phyloP scores from a whole-genome alignment of 306 rosid genomes.

The Canavalia ensiformis region DNA sequence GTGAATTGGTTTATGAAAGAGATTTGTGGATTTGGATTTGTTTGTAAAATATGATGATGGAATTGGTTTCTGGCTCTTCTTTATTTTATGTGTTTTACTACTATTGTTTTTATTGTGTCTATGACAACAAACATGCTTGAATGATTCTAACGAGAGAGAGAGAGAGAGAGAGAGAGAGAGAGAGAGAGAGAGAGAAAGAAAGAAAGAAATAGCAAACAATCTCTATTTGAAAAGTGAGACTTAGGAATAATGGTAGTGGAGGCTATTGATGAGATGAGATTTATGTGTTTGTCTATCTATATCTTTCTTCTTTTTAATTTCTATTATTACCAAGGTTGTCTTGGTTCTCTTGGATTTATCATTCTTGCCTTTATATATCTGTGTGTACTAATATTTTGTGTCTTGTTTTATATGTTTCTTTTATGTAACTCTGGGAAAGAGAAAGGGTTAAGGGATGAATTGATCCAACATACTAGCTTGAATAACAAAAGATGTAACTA shows the following conservation, averaged over 20 bases:
- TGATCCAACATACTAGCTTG: not conserved
- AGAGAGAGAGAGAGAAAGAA: not conserved
- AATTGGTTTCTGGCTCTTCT: conserved; percentile 78
- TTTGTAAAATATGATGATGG: conserved; percentile 59
- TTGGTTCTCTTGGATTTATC: conserved; percentile 8
- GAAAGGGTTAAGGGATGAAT: not conserved
- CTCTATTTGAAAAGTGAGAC: conserved; percentile 3
- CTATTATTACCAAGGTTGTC: not conserved
- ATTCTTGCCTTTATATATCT: not conserved
- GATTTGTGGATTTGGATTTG: conserved; percentile 72
- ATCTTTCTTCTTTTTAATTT: not conserved
- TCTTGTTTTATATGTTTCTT: not conserved
- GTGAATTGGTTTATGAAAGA: conserved; percentile 72
- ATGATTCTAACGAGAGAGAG: not conserved
- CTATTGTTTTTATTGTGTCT: conserved; percentile 38
- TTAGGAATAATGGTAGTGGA: not conserved
- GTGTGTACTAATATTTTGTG: not conserved
- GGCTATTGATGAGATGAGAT: conserved; percentile 4
- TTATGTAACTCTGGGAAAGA: not conserved
- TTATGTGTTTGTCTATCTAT: not conserved
- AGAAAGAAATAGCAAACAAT: not conserved
- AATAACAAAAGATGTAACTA: not conserved
- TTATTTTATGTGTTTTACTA: conserved; percentile 63
- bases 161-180: conserved; percentile 9
- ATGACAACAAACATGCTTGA: conserved; percentile 59